Base-by-base conservation (phyloP, 83 land plant genomes). In the Isoetes engelmannii region DNA sequence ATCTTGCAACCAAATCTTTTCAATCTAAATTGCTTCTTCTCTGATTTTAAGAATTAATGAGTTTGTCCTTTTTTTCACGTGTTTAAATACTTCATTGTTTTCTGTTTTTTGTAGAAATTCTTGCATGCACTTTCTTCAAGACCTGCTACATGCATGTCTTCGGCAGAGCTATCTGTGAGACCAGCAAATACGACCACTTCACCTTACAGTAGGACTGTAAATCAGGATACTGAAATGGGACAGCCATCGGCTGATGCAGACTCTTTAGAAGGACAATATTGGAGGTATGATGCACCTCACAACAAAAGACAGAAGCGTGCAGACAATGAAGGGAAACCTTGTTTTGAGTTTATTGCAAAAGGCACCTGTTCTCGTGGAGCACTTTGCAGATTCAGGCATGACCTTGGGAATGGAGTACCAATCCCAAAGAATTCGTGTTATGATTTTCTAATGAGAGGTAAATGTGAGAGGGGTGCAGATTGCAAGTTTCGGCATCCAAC, bases 111-210 rank as follows among this genome's bases (percentile, higher is more conserved):
- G 44, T 91, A 95, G 99, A 95, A 90, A 83, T 95, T 90, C 82
- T 78, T 95, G 63, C 99, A 95, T 84, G 99, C 93, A 37, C 77
- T 95, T 77, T 95, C 99, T 74, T 97, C 92, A 57, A 85, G 80
- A 67, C 99, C 99, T 54, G 88, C 93, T 50, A 82, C 91, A 69
- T 63, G 63, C 15, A 83, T 95, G 90, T 74, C 86, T 18, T 57
- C 75, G 19, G 42, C 76, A 46, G 99, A 95, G 71, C 76, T 90
- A 44, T 41, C 77, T 46, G 48, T 61, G 44, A 79, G 68, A 45
- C 88, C 99, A 9, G 74, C 89, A 67, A 90, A 88, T 62, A 80
- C 90, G 44, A 90, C 93, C 45, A 45, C 74, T 49, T 90, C 89
- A 61, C 99, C 99, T 4, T 95, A 83, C 69, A 68, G 18, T 18